Base-by-base conservation (phyloP, 148 eudicot genomes). In the Cornus kousa region DNA sequence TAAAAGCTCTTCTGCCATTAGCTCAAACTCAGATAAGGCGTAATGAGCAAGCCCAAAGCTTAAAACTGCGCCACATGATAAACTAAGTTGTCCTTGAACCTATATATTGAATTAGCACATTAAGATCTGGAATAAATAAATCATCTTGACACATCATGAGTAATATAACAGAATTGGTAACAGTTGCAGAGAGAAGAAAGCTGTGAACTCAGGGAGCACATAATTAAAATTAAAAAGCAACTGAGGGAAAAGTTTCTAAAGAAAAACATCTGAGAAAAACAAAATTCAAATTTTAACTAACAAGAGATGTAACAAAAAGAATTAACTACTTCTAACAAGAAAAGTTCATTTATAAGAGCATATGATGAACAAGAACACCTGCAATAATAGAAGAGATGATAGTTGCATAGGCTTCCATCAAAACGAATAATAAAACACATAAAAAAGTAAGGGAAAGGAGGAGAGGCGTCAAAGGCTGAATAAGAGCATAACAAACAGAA, bases 51-150 rank as follows among this genome's bases (percentile, higher is more conserved):
- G 88, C 79, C 99, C 97, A 88, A 95, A 95, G 83, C 92, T 93
- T 83, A 95, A 82, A 82, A 88, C 82, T 46, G 97, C 94, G 67
- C 91, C 97, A 79, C 89, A 74, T 20, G 94, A 87, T 80, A 95
- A 80, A 90, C 94, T 95, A 78, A 95, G 90, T 84, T 91, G 93
- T 74, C 99, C 99, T 81, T 88, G 92, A 62, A 95, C 97, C 99
- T 95, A 87, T 71, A 76, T 28, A 70, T 79, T 69, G 40, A 31
- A 75, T 17, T 35, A 19, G 33, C 5, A 68, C 32, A 77, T 77
- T 22, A 77, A 81, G 23, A 70, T 50, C 73, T 35, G 6, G 33
- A 68, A 50, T 77, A 68, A 37, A 67, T 28, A 68, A 11, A 67
- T 9, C n/a, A 32, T 40, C 28, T 57, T 19, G 31, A 68, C 50